A percentile compares a stretch with the other conserved stretches of the same genome.
These are phyloP conservation scores for Chimonanthus praecox DNA, from an alignment of 164 flowering plant species.

Conservation along the genomic window DNA sequence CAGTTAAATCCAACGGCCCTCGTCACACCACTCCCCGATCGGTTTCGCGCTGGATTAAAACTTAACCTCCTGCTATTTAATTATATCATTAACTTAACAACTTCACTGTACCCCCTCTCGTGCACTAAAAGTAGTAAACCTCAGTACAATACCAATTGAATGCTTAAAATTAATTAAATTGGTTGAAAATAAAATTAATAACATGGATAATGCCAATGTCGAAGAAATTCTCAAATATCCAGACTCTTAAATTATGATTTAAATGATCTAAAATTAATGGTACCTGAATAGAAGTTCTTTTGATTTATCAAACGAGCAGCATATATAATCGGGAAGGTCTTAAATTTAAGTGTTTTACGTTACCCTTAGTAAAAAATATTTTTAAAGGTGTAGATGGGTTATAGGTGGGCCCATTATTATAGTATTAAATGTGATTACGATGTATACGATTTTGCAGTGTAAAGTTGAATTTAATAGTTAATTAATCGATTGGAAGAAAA, in stretches of 20 bases:
- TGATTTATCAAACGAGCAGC: not conserved
- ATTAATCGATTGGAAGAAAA: no score
- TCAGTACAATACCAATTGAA: not conserved
- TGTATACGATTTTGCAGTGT: no score
- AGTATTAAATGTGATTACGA: no score
- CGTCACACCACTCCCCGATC: not conserved
- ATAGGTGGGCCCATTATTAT: no score
- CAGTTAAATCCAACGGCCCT: slow-evolving; percentile 3
- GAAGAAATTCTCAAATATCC: slow-evolving; percentile 15
- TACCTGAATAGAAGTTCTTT: not conserved
- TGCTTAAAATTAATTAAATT: not conserved
- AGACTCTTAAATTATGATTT: not conserved
- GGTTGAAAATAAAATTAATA: not conserved
- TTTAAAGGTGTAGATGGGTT: no score
- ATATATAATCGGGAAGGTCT: no score
- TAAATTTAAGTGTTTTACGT: no score
- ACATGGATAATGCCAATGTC: not conserved
- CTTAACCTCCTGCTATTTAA: not conserved
- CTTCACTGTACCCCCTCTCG: not conserved
- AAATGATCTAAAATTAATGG: not conserved
- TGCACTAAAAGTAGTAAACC: not conserved
- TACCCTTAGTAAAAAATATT: no score
- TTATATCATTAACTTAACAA: no score
- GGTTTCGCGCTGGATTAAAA: slow-evolving; percentile 7
- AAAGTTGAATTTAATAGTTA: no score